Evolutionary conservation across 257 asterid species (phyloP).

Genomic region (Solanum corneliomulleri): DNA sequence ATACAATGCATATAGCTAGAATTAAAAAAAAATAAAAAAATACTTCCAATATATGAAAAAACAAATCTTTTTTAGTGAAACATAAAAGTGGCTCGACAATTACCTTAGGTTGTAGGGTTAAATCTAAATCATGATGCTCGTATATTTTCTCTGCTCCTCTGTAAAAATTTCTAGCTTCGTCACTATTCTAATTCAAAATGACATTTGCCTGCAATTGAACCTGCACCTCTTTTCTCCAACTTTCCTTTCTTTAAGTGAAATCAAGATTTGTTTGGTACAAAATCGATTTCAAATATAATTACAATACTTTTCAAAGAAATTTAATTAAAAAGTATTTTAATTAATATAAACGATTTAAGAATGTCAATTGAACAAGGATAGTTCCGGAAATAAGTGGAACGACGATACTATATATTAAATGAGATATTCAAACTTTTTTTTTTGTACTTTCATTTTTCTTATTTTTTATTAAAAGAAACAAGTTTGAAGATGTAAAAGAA

Average conservation of each 20-base stretch:
- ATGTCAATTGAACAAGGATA: neutral
- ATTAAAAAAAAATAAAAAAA: neutral
- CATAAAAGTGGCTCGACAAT: neutral
- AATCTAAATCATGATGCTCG: neutral
- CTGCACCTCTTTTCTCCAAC: constrained; percentile 17
- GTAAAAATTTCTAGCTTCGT: neutral
- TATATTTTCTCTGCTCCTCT: no score
- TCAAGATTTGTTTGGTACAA: neutral
- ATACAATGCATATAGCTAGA: neutral
- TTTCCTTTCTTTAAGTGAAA: neutral
- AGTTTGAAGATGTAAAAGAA: neutral
- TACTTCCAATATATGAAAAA: neutral
- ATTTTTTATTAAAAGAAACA: neutral
- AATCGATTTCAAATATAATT: neutral
- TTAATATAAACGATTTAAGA: neutral
- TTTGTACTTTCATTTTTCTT: neutral
- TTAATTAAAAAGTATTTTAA: neutral
- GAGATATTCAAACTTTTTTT: neutral
- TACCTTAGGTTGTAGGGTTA: neutral
- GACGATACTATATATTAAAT: neutral
- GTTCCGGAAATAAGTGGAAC: neutral
- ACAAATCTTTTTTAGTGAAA: neutral
- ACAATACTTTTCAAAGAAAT: neutral
- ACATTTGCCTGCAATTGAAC: constrained; percentile 25
- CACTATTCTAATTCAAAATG: neutral